Conservation (phyloP, 768 basidiomycete genomes). For the Lepiota subincarnata region DNA sequence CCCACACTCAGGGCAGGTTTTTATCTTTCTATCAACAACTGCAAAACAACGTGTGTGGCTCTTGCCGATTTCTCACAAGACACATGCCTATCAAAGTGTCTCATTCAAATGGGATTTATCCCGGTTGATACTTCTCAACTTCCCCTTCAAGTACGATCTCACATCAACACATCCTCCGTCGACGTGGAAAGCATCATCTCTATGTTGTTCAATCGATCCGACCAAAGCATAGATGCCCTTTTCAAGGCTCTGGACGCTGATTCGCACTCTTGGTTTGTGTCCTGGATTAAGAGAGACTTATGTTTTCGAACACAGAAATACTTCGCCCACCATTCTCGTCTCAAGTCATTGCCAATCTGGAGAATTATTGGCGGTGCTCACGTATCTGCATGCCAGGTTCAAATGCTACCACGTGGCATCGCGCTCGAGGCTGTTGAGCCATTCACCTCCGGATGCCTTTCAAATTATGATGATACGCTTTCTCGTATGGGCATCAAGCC, state of each 20-base stretch:
- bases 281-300: background rate
- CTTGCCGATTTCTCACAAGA: slow-evolving; percentile 17
- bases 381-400: slow-evolving; percentile 1
- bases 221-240: background rate
- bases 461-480: background rate
- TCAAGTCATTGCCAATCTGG: slow-evolving; percentile 3
- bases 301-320: background rate
- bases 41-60: slow-evolving; percentile 22
- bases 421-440: background rate
- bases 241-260: background rate
- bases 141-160: slow-evolving; percentile 12
- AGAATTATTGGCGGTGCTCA: background rate
- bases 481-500: background rate
- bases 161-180: background rate
- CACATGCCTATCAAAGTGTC: slow-evolving; percentile 27
- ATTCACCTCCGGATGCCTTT: slow-evolving; percentile 2
- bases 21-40: slow-evolving; percentile 30
- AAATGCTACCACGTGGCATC: slow-evolving; percentile 4
- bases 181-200: background rate
- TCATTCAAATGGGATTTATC: slow-evolving; percentile 13
- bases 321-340: background rate
- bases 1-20: slow-evolving; percentile 21
- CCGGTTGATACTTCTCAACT: slow-evolving; percentile 15
- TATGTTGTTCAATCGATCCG: background rate
- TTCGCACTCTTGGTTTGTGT: background rate